Percentiles rank a stretch among this genome's conserved stretches.
Conservation (phyloP, 805 yeast genomes). For the Pichia eremophila region DNA sequence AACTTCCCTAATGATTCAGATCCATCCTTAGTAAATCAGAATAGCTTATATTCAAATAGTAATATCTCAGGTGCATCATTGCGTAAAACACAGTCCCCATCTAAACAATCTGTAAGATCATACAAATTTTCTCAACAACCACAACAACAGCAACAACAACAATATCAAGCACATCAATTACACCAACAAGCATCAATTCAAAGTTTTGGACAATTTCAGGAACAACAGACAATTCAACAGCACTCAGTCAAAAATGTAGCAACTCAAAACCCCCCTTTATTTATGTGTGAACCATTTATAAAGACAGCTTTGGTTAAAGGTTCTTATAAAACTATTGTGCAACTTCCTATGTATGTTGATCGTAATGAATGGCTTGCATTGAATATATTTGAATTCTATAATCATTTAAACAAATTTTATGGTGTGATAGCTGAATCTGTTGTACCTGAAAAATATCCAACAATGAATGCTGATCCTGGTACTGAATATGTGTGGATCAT, state of each 20-base stretch:
- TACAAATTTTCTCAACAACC: constrained; percentile 8
- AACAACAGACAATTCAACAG: constrained; percentile 9
- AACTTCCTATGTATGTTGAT: constrained; percentile 90
- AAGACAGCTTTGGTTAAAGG: constrained; percentile 94
- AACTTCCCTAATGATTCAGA: constrained; percentile 12
- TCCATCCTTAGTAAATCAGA: constrained; percentile 10
- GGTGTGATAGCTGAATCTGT: constrained; percentile 87
- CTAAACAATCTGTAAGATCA: constrained; percentile 33
- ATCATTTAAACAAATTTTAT: constrained; percentile 77
- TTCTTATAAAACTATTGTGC: constrained; percentile 90
- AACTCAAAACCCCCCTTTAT: constrained; percentile 41
- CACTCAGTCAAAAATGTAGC: constrained; percentile 11
- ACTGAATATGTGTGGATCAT: constrained; percentile 85
- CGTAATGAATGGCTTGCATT: constrained; percentile 93
- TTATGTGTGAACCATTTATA: constrained; percentile 86
- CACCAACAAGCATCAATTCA: constrained; percentile 14
- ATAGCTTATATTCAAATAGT: constrained; percentile 26
- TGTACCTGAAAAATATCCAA: constrained; percentile 80
- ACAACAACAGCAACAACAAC: constrained; percentile 19
- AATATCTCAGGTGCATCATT: constrained; percentile 40
- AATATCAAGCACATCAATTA: constrained; percentile 16
- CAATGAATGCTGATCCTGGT: constrained; percentile 93
- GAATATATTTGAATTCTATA: constrained; percentile 82
- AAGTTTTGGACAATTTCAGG: constrained; percentile 11
- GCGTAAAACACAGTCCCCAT: constrained; percentile 38